Evolutionary conservation across 176 grass and related monocot species (phyloP).

Genomic region (Carex scoparia): DNA sequence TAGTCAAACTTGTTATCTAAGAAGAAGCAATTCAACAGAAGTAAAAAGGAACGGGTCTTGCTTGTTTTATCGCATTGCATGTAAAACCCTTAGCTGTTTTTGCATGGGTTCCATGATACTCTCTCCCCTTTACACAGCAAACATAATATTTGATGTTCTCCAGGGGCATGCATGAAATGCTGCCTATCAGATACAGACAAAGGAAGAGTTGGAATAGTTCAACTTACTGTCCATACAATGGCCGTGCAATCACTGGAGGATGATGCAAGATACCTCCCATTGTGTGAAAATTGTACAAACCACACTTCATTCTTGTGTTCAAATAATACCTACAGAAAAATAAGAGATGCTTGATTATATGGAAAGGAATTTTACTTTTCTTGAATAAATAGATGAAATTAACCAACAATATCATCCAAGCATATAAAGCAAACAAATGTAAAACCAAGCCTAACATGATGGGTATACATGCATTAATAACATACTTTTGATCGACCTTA

Average conservation of each 20-base stretch:
- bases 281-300: conserved; percentile 98
- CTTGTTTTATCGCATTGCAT: neutral
- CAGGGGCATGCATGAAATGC: neutral
- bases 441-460: neutral
- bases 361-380: neutral
- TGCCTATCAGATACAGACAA: neutral
- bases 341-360: conserved; percentile 24
- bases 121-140: neutral
- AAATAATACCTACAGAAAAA: conserved; percentile 78
- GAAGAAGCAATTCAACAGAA: neutral
- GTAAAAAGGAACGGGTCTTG: neutral
- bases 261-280: conserved; percentile 82
- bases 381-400: neutral
- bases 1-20: neutral
- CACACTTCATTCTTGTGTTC: conserved; percentile 96
- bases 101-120: neutral
- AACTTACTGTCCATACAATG: conserved; percentile 88
- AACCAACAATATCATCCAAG: neutral
- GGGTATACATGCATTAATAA: too few species aligned
- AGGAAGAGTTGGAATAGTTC: neutral
- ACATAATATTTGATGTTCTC: neutral
- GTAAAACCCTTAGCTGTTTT: neutral
- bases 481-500: too few species aligned
- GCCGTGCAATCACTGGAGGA: conserved; percentile 91
- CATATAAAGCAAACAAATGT: neutral